Base-by-base conservation (phyloP, 176 grass and related monocot species). In the Avena sativa region DNA sequence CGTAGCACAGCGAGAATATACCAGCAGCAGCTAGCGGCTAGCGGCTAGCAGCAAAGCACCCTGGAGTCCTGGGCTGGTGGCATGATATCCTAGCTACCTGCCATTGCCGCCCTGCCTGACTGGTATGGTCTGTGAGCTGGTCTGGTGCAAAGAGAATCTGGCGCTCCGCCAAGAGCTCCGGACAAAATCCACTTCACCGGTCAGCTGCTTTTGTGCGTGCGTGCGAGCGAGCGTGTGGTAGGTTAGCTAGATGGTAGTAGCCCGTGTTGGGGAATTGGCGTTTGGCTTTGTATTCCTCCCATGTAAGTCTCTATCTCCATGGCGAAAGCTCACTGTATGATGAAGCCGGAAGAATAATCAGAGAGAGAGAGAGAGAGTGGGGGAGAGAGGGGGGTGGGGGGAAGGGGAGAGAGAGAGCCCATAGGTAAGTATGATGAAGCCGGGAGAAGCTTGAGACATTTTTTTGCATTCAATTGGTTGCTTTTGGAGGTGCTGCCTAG, bases 121-220 rank as follows among this genome's bases (percentile, higher is more conserved):
- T 83, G 74, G 68, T 75, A 81, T 50, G 71, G 48, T 26, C 50
- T 72, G 61, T 65, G 71, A 66, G 82, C 72, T 51, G 72, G 79
- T 85, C 71, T 85, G 76, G 77, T n/a, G 76, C 49, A 17, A 17
- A 83, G 40, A 86, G 88, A 94, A 97, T 92, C 92, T 92, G 88
- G 71, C 62, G 83, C 73, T 89, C 75, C 61, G 88, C 88, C 90
- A 92, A 89, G 88, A 79, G 86, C 95, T 91, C 86, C 90, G 36
- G 95, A 97, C 95, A 97, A 97, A 97, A 91, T 68, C 94, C 81
- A 91, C 87, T 92, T 93, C 92, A 85, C 56, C 66, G 17, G 74
- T 68, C 82, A 79, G 79, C 85, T 51, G 48, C 75, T 80, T 91
- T 91, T 43, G 43, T 49, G 25, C 61, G 66, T 50, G 44, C 4